phyloP scores from a whole-genome alignment of 108 stramenopile genomes.

The Skeletonema costatum region DNA sequence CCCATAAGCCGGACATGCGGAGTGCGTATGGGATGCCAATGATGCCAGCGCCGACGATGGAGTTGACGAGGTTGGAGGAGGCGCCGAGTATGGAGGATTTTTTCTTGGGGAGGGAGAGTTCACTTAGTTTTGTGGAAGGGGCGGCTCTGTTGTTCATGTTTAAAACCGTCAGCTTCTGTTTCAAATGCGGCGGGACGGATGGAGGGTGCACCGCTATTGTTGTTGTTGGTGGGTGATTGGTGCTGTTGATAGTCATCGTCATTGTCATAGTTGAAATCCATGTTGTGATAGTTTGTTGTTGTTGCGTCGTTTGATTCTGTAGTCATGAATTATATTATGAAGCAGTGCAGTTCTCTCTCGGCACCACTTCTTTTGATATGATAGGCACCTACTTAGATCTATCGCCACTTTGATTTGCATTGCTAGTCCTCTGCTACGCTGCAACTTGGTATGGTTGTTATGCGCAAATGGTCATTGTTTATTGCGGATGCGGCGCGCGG shows the following conservation, averaged over 20 bases:
- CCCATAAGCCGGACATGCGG: constrained; percentile 59
- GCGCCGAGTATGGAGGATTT: constrained; percentile 69
- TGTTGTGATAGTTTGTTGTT: constrained; percentile 9
- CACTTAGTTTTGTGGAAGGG: neutral
- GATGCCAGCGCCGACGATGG: constrained; percentile 87
- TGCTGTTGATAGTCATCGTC: constrained; percentile 2
- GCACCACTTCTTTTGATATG: too few species aligned
- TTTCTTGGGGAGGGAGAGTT: constrained; percentile 57
- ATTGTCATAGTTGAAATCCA: constrained; percentile 21
- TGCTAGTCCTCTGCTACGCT: too few species aligned
- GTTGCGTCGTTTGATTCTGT: neutral
- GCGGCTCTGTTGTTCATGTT: neutral
- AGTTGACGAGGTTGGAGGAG: constrained; percentile 77
- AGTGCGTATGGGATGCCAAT: constrained; percentile 88
- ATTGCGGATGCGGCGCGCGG: too few species aligned
- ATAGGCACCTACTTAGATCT: too few species aligned
- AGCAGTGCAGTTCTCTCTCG: too few species aligned
- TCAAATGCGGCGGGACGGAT: neutral
- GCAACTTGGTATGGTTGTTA: too few species aligned
- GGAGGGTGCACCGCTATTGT: neutral
- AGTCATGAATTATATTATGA: too few species aligned
- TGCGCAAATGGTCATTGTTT: too few species aligned
- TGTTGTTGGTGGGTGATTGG: neutral
- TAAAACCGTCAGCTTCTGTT: neutral
- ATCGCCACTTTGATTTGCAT: too few species aligned